Evolutionary conservation across 352 stramenopile genomes (phyloP), one percentile per base, ranked within the genome.

Genomic region (Globisporangium polare): DNA sequence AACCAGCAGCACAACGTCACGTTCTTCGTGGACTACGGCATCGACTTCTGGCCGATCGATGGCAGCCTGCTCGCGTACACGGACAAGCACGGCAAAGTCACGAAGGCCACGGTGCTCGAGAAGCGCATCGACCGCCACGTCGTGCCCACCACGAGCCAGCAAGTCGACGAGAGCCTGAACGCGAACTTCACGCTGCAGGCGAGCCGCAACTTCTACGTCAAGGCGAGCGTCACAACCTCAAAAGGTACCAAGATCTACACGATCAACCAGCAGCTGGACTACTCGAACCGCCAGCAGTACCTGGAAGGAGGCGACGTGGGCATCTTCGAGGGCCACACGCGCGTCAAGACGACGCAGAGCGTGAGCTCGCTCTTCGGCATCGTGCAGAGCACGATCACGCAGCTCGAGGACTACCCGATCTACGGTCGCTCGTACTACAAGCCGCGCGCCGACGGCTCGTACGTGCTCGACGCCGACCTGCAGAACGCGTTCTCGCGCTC

Each of bases 41-140:
- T 83, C n/a, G 75, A 82, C 51, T 88, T 88, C 56, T 90, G 81
- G 81, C 67, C 80, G 35, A 83, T 86, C 47, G 78, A 86, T 52
- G 81, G 75, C 22, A 90, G 85, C 49, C 54, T 90, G 27, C 59
- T 90, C 41, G 66, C 82, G 17, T 90, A 80, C 62, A 56, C 78
- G 37, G 81, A 89, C 58, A 54, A 60, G 8, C 31, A 54, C 31
- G 75, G 77, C 47, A 66, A 55, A 12, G 69, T 64, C n/a, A 90
- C 78, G 12, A 51, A 66, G 9, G 77, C 73, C 4, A 53, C 63
- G 39, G 59, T 84, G 39, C 60, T 88, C 2, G 47, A 70, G 41
- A 68, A 84, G 57, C 59, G 58, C n/a, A 51, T 84, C 15, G 56
- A 66, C 3, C 27, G 66, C 42, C 53, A 65, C 33, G 62, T 82